These are phyloP conservation scores for Talaromyces proteolyticus DNA, from an alignment of 495 filamentous ascomycete species.

Conservation along the genomic window DNA sequence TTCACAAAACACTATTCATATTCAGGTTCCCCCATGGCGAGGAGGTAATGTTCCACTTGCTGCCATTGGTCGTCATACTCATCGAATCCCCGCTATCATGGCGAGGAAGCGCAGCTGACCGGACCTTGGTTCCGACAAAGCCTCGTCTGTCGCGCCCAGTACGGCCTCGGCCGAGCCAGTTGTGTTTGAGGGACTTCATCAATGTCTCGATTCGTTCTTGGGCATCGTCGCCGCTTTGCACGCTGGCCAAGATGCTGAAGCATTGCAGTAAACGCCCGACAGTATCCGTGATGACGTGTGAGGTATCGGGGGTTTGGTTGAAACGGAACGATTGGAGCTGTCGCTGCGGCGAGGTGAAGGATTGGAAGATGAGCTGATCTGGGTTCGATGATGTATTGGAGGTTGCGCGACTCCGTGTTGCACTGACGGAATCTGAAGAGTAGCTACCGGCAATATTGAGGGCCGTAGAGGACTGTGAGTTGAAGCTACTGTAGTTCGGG, in stretches of 20 bases:
- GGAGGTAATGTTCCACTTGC: neutral
- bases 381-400: constrained; percentile 74
- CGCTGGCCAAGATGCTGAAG: constrained; percentile 78
- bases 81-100: neutral
- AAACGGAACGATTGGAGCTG: constrained; percentile 34
- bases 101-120: constrained; percentile 28
- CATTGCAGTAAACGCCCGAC: constrained; percentile 97
- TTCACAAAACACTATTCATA: too few relatives aligned
- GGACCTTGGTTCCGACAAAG: constrained; percentile 68
- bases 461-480: constrained; percentile 66
- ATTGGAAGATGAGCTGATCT: constrained; percentile 42
- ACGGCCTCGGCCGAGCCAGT: constrained; percentile 88
- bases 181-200: constrained; percentile 81
- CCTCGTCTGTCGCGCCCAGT: constrained; percentile 86
- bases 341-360: constrained; percentile 46
- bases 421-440: constrained; percentile 38
- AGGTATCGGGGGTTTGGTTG: constrained; percentile 49
- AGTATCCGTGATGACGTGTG: constrained; percentile 80
- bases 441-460: constrained; percentile 53
- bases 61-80: neutral
- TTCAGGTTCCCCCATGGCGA: too few relatives aligned
- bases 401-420: constrained; percentile 63
- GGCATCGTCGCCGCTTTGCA: constrained; percentile 63
- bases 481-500: constrained; percentile 63
- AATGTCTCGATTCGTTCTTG: constrained; percentile 80